Evolutionary conservation across 2,329 filamentous ascomycete genomes (phyloP).

Genomic region (Hymenoscyphus fructigenus): DNA sequence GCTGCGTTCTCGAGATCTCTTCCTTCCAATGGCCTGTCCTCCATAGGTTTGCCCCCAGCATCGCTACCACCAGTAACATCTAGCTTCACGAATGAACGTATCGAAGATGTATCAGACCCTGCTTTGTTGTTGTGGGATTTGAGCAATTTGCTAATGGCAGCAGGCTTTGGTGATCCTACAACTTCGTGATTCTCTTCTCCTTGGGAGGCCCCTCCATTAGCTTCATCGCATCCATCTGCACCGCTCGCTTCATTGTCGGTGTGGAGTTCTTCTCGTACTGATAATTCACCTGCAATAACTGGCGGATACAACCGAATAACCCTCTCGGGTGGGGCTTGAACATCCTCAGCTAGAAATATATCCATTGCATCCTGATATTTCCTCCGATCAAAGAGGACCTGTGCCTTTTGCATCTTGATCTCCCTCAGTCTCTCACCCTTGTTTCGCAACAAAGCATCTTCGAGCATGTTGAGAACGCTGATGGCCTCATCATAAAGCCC

Average conservation of each 20-base stretch:
- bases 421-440: slow-evolving; percentile 80
- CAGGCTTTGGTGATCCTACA: slow-evolving; percentile 34
- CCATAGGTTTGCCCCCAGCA: slow-evolving; percentile 47
- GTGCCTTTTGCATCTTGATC: slow-evolving; percentile 89
- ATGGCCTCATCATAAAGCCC: slow-evolving; percentile 86
- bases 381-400: slow-evolving; percentile 75
- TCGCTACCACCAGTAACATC: slow-evolving; percentile 52
- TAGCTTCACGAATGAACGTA: slow-evolving; percentile 56
- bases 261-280: slow-evolving; percentile 51
- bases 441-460: slow-evolving; percentile 83
- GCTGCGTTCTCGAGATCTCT: slow-evolving; percentile 83
- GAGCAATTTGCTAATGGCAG: slow-evolving; percentile 43
- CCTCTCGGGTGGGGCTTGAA: slow-evolving; percentile 83
- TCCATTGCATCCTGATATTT: slow-evolving; percentile 87
- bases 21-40: slow-evolving; percentile 64
- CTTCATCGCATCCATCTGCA: slow-evolving; percentile 39
- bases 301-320: slow-evolving; percentile 84
- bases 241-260: slow-evolving; percentile 41
- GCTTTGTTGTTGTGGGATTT: slow-evolving; percentile 36
- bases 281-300: slow-evolving; percentile 79
- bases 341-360: slow-evolving; percentile 72
- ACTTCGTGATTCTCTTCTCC: slow-evolving; percentile 22
- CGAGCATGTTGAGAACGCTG: slow-evolving; percentile 82
- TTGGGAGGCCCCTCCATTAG: slow-evolving; percentile 39
- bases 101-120: slow-evolving; percentile 52